phyloP scores from a whole-genome alignment of 176 grass and related monocot species.

The Cenchrus fungigraminus region DNA sequence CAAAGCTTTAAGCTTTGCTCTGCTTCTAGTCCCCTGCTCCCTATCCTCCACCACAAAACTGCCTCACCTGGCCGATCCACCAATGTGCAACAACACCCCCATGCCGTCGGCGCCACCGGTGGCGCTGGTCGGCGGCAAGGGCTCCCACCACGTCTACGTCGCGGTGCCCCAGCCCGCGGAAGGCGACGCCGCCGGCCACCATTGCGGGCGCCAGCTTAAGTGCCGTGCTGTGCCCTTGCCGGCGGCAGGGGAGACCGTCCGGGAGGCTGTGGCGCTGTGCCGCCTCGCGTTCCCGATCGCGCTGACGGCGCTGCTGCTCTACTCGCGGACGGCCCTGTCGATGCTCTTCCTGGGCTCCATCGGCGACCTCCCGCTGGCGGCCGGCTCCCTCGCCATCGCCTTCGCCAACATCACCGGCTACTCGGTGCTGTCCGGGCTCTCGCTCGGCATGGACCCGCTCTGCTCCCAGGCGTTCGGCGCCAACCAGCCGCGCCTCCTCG shows the following conservation, averaged over 20 bases:
- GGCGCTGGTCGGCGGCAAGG: constrained; percentile 16
- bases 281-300: constrained; percentile 84
- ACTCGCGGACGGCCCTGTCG: constrained; percentile 79
- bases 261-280: constrained; percentile 67
- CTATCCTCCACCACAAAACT: constrained; percentile 19
- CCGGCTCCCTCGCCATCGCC: constrained; percentile 83
- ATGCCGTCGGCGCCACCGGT: constrained; percentile 20
- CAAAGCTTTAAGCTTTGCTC: constrained; percentile 7
- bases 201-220: constrained; percentile 6
- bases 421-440: constrained; percentile 84
- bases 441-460: constrained; percentile 96
- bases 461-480: constrained; percentile 95
- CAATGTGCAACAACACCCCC: constrained; percentile 62
- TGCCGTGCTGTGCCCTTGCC: constrained; percentile 1
- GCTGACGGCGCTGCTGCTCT: constrained; percentile 76
- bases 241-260: constrained; percentile 29
- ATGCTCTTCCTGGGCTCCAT: constrained; percentile 93
- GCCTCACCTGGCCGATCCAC: background rate
- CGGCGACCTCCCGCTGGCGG: constrained; percentile 84
- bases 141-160: constrained; percentile 49
- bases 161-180: constrained; percentile 30
- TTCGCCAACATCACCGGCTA: constrained; percentile 98
- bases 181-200: background rate
- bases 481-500: constrained; percentile 62
- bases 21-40: constrained; percentile 23